phyloP scores from a whole-genome alignment of 768 basidiomycete genomes.

The Holtermannia corniformis region DNA sequence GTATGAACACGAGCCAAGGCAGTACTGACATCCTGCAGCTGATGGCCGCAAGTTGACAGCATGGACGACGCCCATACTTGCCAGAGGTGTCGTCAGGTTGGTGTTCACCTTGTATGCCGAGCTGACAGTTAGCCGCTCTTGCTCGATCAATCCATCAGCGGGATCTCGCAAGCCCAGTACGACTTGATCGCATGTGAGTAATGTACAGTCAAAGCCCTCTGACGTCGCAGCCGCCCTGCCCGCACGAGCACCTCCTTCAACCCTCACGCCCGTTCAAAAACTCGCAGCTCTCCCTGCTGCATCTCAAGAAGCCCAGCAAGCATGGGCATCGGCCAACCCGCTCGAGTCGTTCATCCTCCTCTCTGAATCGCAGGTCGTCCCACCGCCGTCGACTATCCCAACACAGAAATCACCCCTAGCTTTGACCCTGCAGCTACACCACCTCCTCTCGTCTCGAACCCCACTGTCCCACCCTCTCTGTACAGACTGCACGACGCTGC shows the following conservation, averaged over 20 bases:
- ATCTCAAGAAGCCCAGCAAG: slow-evolving; percentile 31
- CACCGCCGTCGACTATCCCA: slow-evolving; percentile 49
- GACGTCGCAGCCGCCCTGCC: slow-evolving; percentile 51
- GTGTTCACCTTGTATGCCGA: slow-evolving; percentile 1
- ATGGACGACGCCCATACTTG: slow-evolving; percentile 13
- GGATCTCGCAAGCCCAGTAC: slow-evolving; percentile 75
- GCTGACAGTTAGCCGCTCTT: slow-evolving; percentile 56
- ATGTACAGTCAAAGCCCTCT: not conserved
- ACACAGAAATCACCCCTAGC: slow-evolving; percentile 7
- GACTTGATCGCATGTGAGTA: slow-evolving; percentile 62
- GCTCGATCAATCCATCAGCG: slow-evolving; percentile 84
- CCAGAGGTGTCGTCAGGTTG: slow-evolving; percentile 34
- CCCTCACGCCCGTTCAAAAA: slow-evolving; percentile 37
- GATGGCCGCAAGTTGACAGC: not conserved
- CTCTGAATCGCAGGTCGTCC: slow-evolving; percentile 45
- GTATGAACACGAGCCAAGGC: not conserved
- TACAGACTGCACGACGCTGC: slow-evolving; percentile 78
- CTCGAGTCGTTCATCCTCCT: slow-evolving; percentile 25
- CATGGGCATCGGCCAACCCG: slow-evolving; percentile 23
- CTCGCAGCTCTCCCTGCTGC: slow-evolving; percentile 44
- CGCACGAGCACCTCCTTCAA: slow-evolving; percentile 39
- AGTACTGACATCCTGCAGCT: not conserved
- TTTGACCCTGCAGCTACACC: slow-evolving; percentile 28
- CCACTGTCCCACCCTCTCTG: slow-evolving; percentile 84
- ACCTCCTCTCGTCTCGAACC: slow-evolving; percentile 36